Percentiles rank a stretch among this genome's conserved stretches.
Evolutionary conservation across 805 yeast species (phyloP).

Genomic region (Candida hungchunana): DNA sequence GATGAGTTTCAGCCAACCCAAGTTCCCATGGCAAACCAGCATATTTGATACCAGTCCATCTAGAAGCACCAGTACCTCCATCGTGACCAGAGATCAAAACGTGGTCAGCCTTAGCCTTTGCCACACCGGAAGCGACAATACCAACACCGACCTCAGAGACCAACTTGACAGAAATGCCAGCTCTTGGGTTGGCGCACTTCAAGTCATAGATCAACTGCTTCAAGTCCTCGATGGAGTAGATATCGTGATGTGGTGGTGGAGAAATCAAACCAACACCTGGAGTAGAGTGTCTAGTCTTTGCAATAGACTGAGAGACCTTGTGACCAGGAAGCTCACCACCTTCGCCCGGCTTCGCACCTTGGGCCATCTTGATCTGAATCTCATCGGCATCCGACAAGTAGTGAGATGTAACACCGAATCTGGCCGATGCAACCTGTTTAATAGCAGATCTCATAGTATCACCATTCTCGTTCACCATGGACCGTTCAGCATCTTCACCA

Average conservation of each 20-base stretch:
- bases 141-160: constrained; percentile 99
- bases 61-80: constrained; percentile 99
- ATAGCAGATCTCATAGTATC: constrained; percentile 99
- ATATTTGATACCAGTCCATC: constrained; percentile 94
- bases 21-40: constrained; percentile 99
- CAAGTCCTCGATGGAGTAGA: constrained; percentile 95
- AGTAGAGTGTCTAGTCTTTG: constrained; percentile 93
- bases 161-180: constrained; percentile 92
- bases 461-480: constrained; percentile 74
- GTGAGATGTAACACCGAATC: constrained; percentile 96
- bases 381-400: constrained; percentile 96
- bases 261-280: constrained; percentile 96
- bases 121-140: constrained; percentile 98
- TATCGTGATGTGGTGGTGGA: constrained; percentile 99
- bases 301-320: constrained; percentile 84
- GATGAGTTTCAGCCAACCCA: constrained; percentile 97
- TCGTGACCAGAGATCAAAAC: constrained; percentile 95
- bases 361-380: constrained; percentile 97
- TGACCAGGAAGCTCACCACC: constrained; percentile 75
- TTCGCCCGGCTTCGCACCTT: constrained; percentile 99
- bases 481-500: constrained; percentile 95
- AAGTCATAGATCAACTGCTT: constrained; percentile 94
- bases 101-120: constrained; percentile 97
- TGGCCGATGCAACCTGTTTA: constrained; percentile 95
- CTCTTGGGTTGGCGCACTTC: constrained; percentile 95